These are phyloP conservation scores for Xylariomycetidae sp. DNA, from an alignment of 2,329 filamentous ascomycete species.

Conservation along the genomic window DNA sequence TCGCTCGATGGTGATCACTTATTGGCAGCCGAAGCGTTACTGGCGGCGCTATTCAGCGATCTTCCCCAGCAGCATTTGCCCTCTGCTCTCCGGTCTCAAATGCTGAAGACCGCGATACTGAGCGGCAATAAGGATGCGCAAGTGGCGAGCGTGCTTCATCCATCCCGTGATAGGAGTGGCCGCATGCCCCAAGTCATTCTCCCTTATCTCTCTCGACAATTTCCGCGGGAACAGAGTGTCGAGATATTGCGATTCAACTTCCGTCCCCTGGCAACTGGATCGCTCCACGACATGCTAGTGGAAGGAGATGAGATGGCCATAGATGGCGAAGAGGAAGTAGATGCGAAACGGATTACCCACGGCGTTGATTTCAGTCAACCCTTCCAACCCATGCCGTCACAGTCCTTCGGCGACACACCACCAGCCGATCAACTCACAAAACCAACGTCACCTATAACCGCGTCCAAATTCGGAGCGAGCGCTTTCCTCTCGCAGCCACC, in stretches of 20 bases:
- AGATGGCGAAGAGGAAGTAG: constrained; percentile 20
- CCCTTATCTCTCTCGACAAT: constrained; percentile 67
- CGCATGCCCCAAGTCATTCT: constrained; percentile 67
- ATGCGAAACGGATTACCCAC: too few relatives aligned
- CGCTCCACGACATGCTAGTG: constrained; percentile 26
- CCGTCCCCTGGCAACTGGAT: constrained; percentile 29
- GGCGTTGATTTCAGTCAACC: constrained; percentile 18
- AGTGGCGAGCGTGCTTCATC: constrained; percentile 76
- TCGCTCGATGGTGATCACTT: constrained; percentile 41
- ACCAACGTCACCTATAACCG: too few relatives aligned
- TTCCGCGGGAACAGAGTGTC: constrained; percentile 55
- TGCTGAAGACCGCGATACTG: constrained; percentile 78
- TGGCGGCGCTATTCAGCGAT: constrained; percentile 55
- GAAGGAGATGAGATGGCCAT: constrained; percentile 6
- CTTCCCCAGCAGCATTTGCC: constrained; percentile 63
- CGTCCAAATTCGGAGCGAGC: constrained; percentile 9
- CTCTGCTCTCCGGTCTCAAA: constrained; percentile 63
- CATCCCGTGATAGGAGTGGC: constrained; percentile 58
- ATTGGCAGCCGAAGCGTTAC: constrained; percentile 52
- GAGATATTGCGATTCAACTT: constrained; percentile 65
- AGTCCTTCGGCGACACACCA: constrained; percentile 6
- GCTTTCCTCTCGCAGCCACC: constrained; percentile 19
- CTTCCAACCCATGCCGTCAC: constrained; percentile 10
- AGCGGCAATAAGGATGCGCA: constrained; percentile 64
- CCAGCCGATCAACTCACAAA: constrained; percentile 6